These are phyloP conservation scores for Candida sanyaensis DNA, from an alignment of 1,139 yeast species.

Conservation along the genomic window DNA sequence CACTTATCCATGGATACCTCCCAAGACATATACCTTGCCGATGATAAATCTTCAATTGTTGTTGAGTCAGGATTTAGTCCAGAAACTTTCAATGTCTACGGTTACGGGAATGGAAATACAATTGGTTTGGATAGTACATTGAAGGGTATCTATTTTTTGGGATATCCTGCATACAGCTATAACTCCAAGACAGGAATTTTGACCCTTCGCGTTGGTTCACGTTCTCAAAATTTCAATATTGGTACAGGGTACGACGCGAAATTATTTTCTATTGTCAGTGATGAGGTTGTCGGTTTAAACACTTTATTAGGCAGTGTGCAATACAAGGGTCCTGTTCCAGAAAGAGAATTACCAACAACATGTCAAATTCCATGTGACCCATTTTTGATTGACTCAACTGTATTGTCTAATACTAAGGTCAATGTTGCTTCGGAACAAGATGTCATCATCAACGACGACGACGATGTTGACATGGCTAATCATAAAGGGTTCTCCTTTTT, in stretches of 20 bases:
- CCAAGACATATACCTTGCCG: not conserved
- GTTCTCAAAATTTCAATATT: slow-evolving; percentile 18
- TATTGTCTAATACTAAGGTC: no score
- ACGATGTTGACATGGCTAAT: no score
- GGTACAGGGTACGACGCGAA: slow-evolving; percentile 20
- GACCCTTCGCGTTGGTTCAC: slow-evolving; percentile 13
- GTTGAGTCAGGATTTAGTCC: not conserved
- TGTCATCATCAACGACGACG: no score
- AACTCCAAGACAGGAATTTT: slow-evolving; percentile 20
- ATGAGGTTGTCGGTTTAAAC: not conserved
- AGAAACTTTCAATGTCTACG: slow-evolving; percentile 21
- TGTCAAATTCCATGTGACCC: not conserved
- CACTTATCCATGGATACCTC: not conserved
- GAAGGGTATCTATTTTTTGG: not conserved
- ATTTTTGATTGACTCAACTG: no score
- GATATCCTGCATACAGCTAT: slow-evolving; percentile 12
- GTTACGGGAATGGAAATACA: slow-evolving; percentile 29
- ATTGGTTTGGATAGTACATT: slow-evolving; percentile 20
- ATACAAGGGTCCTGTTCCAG: not conserved
- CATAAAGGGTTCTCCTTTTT: no score
- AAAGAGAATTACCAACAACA: not conserved
- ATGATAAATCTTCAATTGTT: not conserved
- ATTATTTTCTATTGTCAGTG: slow-evolving; percentile 7
- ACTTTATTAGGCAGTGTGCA: not conserved
- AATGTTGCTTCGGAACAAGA: no score